phyloP scores from a whole-genome alignment of 2,329 filamentous ascomycete genomes.

The Bipolaris victoriae region DNA sequence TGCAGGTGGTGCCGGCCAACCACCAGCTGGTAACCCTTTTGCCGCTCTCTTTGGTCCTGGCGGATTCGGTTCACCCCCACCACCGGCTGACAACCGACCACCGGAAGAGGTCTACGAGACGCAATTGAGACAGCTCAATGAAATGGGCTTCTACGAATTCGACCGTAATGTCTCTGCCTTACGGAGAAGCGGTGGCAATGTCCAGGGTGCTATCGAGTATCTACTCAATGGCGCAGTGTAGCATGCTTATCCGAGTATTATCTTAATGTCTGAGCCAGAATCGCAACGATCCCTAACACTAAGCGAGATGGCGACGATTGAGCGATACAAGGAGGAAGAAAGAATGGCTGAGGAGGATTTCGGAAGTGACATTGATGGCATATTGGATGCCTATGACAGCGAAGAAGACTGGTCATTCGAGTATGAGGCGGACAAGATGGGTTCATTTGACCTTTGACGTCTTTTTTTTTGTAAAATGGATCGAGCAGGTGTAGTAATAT shows the following conservation, averaged over 20 bases:
- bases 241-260: slow-evolving; percentile 15
- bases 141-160: slow-evolving; percentile 99
- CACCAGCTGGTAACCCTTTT: slow-evolving; percentile 46
- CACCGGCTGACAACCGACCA: slow-evolving; percentile 78
- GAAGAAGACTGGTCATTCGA: slow-evolving; percentile 16
- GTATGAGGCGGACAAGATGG: slow-evolving; percentile 4
- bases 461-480: not conserved
- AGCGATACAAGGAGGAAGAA: slow-evolving; percentile 5
- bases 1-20: slow-evolving; percentile 39
- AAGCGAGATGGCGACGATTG: slow-evolving; percentile 6
- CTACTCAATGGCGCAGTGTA: slow-evolving; percentile 53
- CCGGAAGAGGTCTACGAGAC: slow-evolving; percentile 93
- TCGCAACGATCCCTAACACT: not conserved
- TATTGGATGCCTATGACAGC: slow-evolving; percentile 13
- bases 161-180: slow-evolving; percentile 89
- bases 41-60: slow-evolving; percentile 56
- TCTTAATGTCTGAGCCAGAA: slow-evolving; percentile 1
- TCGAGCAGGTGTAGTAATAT: slow-evolving; percentile 7
- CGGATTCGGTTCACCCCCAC: slow-evolving; percentile 42
- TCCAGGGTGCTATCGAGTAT: slow-evolving; percentile 87
- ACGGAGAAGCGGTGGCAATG: slow-evolving; percentile 86
- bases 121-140: slow-evolving; percentile 90
- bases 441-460: slow-evolving; percentile 2
- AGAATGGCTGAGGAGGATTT: slow-evolving; percentile 10
- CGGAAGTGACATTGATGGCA: slow-evolving; percentile 10